Base-by-base conservation (phyloP, 768 basidiomycete species). In the Termitomyces sp. region DNA sequence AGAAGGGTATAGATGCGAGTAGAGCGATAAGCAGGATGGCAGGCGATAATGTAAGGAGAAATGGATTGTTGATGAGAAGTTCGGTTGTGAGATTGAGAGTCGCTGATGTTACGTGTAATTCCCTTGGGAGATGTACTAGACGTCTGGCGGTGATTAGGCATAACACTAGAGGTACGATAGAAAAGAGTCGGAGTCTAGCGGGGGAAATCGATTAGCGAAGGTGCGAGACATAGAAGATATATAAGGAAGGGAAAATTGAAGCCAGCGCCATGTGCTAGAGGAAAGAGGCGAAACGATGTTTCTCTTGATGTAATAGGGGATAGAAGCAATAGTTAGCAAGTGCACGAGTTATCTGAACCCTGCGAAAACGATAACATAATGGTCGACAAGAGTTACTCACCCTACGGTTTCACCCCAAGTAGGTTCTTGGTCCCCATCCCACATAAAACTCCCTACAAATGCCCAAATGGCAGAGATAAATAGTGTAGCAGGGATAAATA, bases 391-490 rank as follows among this genome's bases (percentile, higher is more conserved):
- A n/a, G 22, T 14, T 8, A 74, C 87, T 72, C 64, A 90, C 89
- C 90, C 90, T 46, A 85, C 79, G 24, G 87, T 89, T 73, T 91
- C 89, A 50, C 89, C 88, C 91, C 90, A 92, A 12, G 89, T 89
- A 37, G 85, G 85, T 56, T 82, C 83, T 32, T 64, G 65, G 47
- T 72, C 75, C 13, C 64, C 74, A 55, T 80, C 79, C 78, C 79
- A 80, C 79, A 80, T 80, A 63, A 92, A 92, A 67, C 88, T 90
- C 32, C 89, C 91, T 14, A 87, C 76, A 69, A 93, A 93, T 1
- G 91, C 89, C 84, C 91, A 91, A 26, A 91, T 63, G 7, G 89
- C 83, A 42, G 88, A 91, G 49, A 91, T 76, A 65, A 90, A 80
- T 59, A 93, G 75, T 0, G 87, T 86, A 27, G 81, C 80, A 40